A percentile compares a stretch with the other conserved stretches of the same genome.
phyloP scores from a whole-genome alignment of 352 stramenopile genomes.

The Pythium plurisporium region DNA sequence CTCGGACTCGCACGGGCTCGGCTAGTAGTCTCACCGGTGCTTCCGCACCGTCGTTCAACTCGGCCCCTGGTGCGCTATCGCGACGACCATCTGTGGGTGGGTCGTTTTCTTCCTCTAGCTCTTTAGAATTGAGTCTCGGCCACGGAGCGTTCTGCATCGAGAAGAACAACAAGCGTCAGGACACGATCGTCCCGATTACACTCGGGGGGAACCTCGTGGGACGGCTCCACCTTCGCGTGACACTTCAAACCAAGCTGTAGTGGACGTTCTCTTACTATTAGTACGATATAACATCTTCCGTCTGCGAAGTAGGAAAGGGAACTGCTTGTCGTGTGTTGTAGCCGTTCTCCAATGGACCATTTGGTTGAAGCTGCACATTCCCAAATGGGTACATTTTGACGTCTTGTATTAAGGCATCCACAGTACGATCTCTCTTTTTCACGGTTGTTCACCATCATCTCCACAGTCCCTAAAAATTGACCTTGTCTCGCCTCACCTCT shows the following conservation, averaged over 20 bases:
- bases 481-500: too few species aligned
- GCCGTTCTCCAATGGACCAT: background rate
- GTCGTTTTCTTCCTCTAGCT: constrained; percentile 32
- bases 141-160: constrained; percentile 69
- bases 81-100: background rate
- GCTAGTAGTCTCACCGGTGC: background rate
- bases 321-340: too few species aligned
- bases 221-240: constrained; percentile 50
- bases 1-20: constrained; percentile 10
- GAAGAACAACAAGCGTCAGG: constrained; percentile 37
- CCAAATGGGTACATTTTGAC: background rate
- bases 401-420: background rate
- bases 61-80: background rate
- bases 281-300: too few species aligned
- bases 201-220: constrained; percentile 59
- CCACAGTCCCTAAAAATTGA: too few species aligned
- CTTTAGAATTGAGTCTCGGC: constrained; percentile 45
- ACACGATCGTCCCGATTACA: constrained; percentile 54
- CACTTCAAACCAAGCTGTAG: constrained; percentile 27
- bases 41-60: background rate
- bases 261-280: background rate
- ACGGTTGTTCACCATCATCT: background rate
- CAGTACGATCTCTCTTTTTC: background rate
- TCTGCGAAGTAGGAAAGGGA: too few species aligned
- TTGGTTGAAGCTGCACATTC: background rate